Base-by-base conservation (phyloP, 208 protist species). In the Porcisia deanei region DNA sequence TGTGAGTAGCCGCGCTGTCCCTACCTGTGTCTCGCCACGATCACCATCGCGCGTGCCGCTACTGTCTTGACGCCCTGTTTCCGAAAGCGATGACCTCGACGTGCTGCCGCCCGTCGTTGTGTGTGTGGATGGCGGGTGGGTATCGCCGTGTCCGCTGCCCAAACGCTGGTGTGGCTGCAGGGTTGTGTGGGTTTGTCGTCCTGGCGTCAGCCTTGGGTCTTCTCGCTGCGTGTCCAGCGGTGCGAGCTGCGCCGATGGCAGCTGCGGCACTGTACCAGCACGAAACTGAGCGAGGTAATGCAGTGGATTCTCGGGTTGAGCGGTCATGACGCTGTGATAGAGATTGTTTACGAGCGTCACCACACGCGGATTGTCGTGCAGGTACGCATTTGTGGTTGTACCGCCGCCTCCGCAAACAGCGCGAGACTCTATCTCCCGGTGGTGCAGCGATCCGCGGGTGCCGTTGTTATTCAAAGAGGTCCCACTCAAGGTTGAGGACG, bases 221-320 rank as follows among this genome's bases (percentile, higher is more conserved):
- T 39, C 39, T 49, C 39, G 61, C 18, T 67, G 34, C 20, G 22
- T 45, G 61, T n/a, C 61, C 20, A 37, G 18, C 20, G 39, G 14
- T 37, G 41, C 7, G 39, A 49, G 39, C 37, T 12, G 61, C 39
- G 52, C 49, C 49, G n/a, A 34, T 30, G 47, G n/a, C 57, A 57
- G 34, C 65, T 75, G 65, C 60, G 49, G 73, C 37, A 58, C 8
- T 47, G 58, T 49, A 7, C 64, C 20, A 16, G 30, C 49, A 37
- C 59, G 68, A 2, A 61, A 18, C 55, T 77, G 54, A 4, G 71
- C 71, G 9, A 69, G 53, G 63, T 79, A 84, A 12, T 72, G 73
- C 67, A 81, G 70, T 52, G 89, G 89, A 18, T 94, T 83, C 34
- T 85, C 85, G 1, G 89, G 89, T 57, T 77, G 73, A 1, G 80